Conservation (phyloP, 225 moss, liverwort and hornwort species). For the Sphagnum tenellum region DNA sequence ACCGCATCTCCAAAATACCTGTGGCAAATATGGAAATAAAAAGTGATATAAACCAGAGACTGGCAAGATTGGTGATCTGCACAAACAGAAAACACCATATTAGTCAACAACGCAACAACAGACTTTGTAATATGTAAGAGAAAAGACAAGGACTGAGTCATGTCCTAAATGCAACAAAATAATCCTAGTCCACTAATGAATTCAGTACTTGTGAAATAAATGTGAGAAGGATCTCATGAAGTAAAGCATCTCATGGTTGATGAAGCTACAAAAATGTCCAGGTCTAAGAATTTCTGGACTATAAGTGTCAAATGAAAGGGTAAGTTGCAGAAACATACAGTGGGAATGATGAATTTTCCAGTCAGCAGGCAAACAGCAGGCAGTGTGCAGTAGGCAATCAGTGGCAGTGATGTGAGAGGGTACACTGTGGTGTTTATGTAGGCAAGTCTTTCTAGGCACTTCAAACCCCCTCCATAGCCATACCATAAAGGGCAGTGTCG, state of each 20-base stretch:
- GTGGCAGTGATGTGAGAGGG: conserved; percentile 79
- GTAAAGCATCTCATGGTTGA: too few relatives aligned
- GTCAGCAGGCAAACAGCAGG: conserved; percentile 93
- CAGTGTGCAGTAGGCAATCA: conserved; percentile 81
- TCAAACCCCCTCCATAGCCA: conserved; percentile 63
- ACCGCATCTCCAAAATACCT: conserved; percentile 83
- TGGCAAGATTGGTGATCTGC: conserved; percentile 93
- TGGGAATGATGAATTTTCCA: conserved; percentile 90
- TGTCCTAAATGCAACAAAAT: too few relatives aligned
- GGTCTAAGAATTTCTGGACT: not conserved
- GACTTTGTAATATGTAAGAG: too few relatives aligned
- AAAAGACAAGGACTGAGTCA: too few relatives aligned
- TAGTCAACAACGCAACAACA: not conserved
- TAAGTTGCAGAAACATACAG: conserved; percentile 24
- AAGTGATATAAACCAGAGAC: conserved; percentile 76
- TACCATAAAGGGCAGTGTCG: conserved; percentile 96
- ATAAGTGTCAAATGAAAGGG: not conserved
- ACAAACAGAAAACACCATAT: not conserved
- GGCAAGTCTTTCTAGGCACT: conserved; percentile 83
- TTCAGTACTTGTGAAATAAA: not conserved
- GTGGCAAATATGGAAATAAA: conserved; percentile 86
- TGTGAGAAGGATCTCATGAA: not conserved
- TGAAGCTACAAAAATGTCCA: not conserved
- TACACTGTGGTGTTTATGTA: conserved; percentile 89
- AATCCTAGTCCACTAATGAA: too few relatives aligned